Conservation (phyloP, 148 eudicot species). For the Gaultheria prostrata region DNA sequence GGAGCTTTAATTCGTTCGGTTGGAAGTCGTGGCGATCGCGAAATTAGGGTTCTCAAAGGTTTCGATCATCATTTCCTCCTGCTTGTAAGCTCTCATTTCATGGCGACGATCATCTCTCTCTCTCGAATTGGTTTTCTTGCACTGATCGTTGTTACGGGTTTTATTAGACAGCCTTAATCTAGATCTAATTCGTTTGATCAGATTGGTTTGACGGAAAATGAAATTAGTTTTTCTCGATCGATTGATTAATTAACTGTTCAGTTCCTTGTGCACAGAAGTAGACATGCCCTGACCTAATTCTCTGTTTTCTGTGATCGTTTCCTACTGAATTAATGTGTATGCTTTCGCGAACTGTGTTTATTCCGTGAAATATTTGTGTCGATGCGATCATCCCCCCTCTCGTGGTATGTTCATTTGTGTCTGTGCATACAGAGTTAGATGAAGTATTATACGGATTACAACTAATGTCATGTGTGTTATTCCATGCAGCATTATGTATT, state of each 20-base stretch:
- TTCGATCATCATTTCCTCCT: slow-evolving; percentile 1
- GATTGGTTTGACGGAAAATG: background rate
- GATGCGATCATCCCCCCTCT: background rate
- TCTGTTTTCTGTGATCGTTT: background rate
- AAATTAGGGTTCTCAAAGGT: slow-evolving; percentile 9
- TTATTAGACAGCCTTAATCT: background rate
- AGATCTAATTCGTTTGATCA: background rate
- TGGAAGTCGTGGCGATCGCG: slow-evolving; percentile 7
- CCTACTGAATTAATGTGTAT: background rate
- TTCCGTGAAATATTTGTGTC: background rate
- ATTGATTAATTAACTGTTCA: background rate
- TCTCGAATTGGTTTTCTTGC: background rate
- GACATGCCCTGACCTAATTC: background rate
- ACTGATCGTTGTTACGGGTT: background rate
- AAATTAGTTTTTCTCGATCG: background rate
- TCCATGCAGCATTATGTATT: too few species aligned
- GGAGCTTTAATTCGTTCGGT: background rate
- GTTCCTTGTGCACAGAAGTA: too few species aligned
- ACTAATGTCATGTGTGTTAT: background rate
- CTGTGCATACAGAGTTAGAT: background rate
- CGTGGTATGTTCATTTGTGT: background rate
- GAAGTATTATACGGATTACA: background rate
- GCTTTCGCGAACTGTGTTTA: background rate
- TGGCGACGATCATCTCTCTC: background rate
- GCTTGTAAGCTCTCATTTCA: slow-evolving; percentile 4